Conservation (phyloP, 768 basidiomycete species). For the Trichaptum fuscoviolaceum region DNA sequence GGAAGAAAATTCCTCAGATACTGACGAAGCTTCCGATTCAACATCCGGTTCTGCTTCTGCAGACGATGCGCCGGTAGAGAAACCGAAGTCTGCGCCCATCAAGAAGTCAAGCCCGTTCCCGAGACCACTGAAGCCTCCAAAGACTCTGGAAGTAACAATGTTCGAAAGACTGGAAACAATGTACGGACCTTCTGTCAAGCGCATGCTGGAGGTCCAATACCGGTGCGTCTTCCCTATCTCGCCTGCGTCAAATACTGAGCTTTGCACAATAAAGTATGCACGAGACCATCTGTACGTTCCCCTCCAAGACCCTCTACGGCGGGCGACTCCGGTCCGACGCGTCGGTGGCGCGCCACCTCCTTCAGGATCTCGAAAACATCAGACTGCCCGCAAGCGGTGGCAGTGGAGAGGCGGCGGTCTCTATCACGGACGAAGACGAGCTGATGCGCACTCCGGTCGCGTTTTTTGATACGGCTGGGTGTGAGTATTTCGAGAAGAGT, state of each 20-base stretch:
- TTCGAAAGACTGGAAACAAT: constrained; percentile 89
- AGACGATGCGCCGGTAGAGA: background rate
- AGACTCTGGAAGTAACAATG: constrained; percentile 79
- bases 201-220: constrained; percentile 88
- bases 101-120: constrained; percentile 13
- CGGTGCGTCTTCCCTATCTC: constrained; percentile 39
- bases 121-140: constrained; percentile 47
- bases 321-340: constrained; percentile 63
- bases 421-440: constrained; percentile 52
- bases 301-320: constrained; percentile 75
- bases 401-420: constrained; percentile 42
- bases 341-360: constrained; percentile 66
- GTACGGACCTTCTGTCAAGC: constrained; percentile 79
- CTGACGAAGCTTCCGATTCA: constrained; percentile 10
- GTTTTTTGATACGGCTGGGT: constrained; percentile 93
- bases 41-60: background rate
- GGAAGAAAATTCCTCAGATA: constrained; percentile 13
- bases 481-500: constrained; percentile 82
- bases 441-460: constrained; percentile 72
- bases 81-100: constrained; percentile 8
- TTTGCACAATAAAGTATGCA: constrained; percentile 65
- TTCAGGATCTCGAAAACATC: constrained; percentile 63
- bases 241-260: background rate
- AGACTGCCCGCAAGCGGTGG: constrained; percentile 18
- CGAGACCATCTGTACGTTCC: constrained; percentile 76